Base-by-base conservation (phyloP, 768 basidiomycete species). In the Phylloporus sp. region DNA sequence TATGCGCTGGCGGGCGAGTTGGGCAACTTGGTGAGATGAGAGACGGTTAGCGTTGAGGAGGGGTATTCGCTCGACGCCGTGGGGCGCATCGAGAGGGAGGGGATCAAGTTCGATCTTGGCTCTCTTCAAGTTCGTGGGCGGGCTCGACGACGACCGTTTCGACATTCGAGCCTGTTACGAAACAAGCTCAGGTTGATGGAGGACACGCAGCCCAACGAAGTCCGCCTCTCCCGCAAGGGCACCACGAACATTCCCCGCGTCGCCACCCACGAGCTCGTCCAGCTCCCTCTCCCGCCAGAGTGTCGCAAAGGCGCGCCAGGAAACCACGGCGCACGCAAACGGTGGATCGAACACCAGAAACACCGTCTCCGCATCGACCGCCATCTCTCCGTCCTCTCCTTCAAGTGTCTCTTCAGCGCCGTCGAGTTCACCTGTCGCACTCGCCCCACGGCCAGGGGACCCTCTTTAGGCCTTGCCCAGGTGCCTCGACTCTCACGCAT, bases 191-290 rank as follows among this genome's bases (percentile, higher is more conserved):
- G 6, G n/a, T 13, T 15, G 13, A 54, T 62, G 60, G 72, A 74
- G 49, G 71, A 73, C 49, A 49, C 50, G 2, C 72, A 74, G 41
- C 70, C 69, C 17, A 72, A 72, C 49, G 69, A 72, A 49, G 47
- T 61, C 6, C 69, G 69, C 37, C 55, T 65, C 43, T 44, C 61
- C 22, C 64, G 66, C 32, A 71, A 71, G 44, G 69, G 71, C 0
- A 55, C 42, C 7, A 35, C 58, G 1, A 18, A 29, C 14, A 44
- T 71, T 4, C 71, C 70, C 5, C 54, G 45, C 14, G 61, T 71
- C 21, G 17, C 38, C 5, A 32, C 44, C 20, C 38, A 24, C n/a
- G 42, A 38, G 4, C 39, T 48, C 40, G 46, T 40, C 21, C 31
- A 44, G 34, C 29, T 39, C 26, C 44, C 32, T 21, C 48, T 48